Evolutionary conservation across 441 rosid species (phyloP), one percentile per base, ranked within the genome.

Genomic region (Erodium chrysanthum): DNA sequence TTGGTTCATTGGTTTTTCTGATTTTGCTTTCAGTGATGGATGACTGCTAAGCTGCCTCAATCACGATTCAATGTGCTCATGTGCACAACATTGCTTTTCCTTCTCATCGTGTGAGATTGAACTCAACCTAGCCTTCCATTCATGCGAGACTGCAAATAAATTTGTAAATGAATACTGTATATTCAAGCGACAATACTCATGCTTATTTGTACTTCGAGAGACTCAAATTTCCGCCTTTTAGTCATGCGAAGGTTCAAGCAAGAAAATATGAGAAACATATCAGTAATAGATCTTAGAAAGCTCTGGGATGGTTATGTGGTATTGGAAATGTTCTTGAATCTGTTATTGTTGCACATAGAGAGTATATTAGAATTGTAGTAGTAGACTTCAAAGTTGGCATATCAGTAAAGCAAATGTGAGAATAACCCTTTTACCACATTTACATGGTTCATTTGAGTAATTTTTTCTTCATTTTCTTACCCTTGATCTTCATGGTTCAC

Each of bases 41-140:
- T 52, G 59, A 52, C 59, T 52, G 59, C 59, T 52, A 6, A 15
- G 59, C 59, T 52, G 59, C 59, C 59, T 52, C 58, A 15, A 50
- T 52, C 59, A 17, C 6, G 21, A 52, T 15, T 52, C 59, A 15
- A 52, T 52, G 6, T 52, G 22, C 59, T 18, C 59, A 15, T 52
- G 22, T 52, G 22, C 20, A 18, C 21, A 1, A 52, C 59, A 52
- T 52, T 52, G 20, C 22, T 52, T 52, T 52, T 17, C 59, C 22
- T 52, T 52, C 21, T n/a, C 59, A 7, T 52, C 59, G 7, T 52
- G 59, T 52, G n/a, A 52, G 59, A 52, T 15, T 14, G 22, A 15
- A 52, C 59, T 52, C 59, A 52, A 52, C 59, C 7, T 52, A 52
- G 59, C 21, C 59, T 52, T 52, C 59, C 59, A 52, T 52, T 18